phyloP scores from a whole-genome alignment of 768 basidiomycete genomes.

The Naganishia vaughanmartiniae region DNA sequence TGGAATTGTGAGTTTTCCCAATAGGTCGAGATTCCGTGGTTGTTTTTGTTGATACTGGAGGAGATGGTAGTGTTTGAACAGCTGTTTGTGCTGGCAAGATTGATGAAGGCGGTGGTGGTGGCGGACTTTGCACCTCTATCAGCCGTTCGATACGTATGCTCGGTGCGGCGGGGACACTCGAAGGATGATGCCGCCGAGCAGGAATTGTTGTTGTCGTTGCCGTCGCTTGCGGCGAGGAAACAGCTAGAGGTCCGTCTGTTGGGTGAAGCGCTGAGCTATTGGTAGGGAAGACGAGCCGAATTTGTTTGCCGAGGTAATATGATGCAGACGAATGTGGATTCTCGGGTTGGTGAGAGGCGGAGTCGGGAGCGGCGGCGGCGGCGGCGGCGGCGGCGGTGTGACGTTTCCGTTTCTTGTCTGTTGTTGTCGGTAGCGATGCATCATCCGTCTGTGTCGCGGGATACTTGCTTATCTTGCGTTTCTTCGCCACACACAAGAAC shows the following conservation, averaged over 20 bases:
- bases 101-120: not conserved
- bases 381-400: too few relatives aligned
- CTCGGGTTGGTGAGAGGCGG: not conserved
- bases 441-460: not conserved
- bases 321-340: constrained; percentile 2
- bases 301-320: constrained; percentile 43
- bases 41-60: not conserved
- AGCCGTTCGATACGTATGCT: constrained; percentile 29
- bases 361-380: not conserved
- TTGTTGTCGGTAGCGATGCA: not conserved
- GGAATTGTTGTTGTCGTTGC: too few relatives aligned
- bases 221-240: not conserved
- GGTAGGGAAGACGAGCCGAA: constrained; percentile 48
- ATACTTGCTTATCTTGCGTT: constrained; percentile 17
- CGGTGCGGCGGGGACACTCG: not conserved
- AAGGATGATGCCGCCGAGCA: too few relatives aligned
- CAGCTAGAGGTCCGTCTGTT: not conserved
- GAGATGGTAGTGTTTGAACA: not conserved
- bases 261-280: constrained; percentile 8
- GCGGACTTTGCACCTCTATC: constrained; percentile 32
- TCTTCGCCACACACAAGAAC: constrained; percentile 39
- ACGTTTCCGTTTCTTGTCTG: constrained; percentile 22
- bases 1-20: not conserved
- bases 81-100: not conserved
- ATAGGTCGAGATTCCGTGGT: too few relatives aligned